These are phyloP conservation scores for Cutaneotrichosporon dermatis DNA, from an alignment of 1,284 basidiomycete species.

Conservation along the genomic window DNA sequence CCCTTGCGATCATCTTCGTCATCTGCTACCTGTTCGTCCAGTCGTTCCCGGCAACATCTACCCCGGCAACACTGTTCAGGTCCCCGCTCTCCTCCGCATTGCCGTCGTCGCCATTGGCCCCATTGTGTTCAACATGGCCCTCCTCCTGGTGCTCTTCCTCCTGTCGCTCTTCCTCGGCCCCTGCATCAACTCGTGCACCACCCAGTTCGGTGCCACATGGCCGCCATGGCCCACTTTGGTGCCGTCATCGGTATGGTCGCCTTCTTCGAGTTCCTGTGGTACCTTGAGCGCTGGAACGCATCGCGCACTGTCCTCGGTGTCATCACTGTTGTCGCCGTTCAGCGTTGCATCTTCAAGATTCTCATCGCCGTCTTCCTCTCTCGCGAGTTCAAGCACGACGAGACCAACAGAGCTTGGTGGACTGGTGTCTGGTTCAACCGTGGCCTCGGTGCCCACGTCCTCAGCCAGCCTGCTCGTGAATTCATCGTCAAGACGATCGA, in stretches of 20 bases:
- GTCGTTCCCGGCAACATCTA: conserved; percentile 55
- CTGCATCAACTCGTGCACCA: conserved; percentile 69
- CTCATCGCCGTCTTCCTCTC: conserved; percentile 87
- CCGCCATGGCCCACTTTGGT: conserved; percentile 74
- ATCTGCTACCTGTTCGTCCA: conserved; percentile 74
- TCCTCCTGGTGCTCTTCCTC: conserved; percentile 81
- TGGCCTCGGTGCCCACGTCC: conserved; percentile 76
- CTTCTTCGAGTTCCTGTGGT: conserved; percentile 95
- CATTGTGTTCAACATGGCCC: conserved; percentile 88
- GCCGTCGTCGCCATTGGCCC: conserved; percentile 90
- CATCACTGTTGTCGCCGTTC: conserved; percentile 78
- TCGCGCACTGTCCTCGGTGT: conserved; percentile 86
- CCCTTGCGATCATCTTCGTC: conserved; percentile 76
- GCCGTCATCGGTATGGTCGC: conserved; percentile 77
- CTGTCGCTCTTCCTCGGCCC: conserved; percentile 89
- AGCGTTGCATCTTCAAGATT: conserved; percentile 85
- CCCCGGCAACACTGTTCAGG: conserved; percentile 46
- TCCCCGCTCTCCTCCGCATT: conserved; percentile 80
- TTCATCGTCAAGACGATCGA: conserved; percentile 95
- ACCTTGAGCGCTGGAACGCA: conserved; percentile 86
- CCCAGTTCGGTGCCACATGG: conserved; percentile 84
- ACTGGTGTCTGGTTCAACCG: conserved; percentile 91
- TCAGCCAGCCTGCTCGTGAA: conserved; percentile 91
- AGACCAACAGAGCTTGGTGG: conserved; percentile 97
- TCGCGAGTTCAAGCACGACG: conserved; percentile 95